Base-by-base conservation (phyloP, 345 rosid genomes). In the Brassica cretica region DNA sequence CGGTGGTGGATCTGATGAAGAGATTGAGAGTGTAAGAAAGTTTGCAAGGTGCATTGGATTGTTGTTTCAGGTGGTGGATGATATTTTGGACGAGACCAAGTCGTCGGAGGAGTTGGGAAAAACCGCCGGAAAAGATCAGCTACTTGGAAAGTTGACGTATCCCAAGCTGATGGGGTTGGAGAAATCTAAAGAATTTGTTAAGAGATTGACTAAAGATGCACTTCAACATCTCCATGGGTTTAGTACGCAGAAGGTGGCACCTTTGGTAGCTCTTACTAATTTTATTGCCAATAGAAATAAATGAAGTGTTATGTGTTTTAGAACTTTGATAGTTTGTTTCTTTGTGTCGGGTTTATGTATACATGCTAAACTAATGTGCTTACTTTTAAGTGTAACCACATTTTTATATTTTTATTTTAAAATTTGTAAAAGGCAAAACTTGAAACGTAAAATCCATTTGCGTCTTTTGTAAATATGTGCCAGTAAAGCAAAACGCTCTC, bases 231-330 rank as follows among this genome's bases (percentile, higher is more conserved):
- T 94, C 56, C 59, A 69, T 19, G 90, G 86, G 29, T 94, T 94
- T 76, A 87, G 90, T 84, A 79, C 81, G 12, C 81, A 73, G 2
- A 92, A 89, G 79, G 94, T 93, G 5, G 90, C 88, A 19, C 98
- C 98, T 16, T 87, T 94, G 85, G 49, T 88, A 79, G 92, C 95
- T 73, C 84, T 94, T 80, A 90, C 97, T 49, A 83, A 84, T 84
- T 94, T 89, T 79, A 94, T 94, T 80, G 93, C 97, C 68, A 66
- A 77, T 56, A 88, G 98, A 87, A 91, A 92, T 76, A 92, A 89
- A 14, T 94, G 55, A 76, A 32, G 33, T 19, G 27, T 35, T 25
- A 49, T 5, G 30, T 2, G 5, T 4, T 61, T 27, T 73, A 61
- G 46, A 71, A 24, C 58, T 71, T 71, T n/a, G 72, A 67, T 67